Conservation (phyloP, 768 basidiomycete species). For the Melanogaster broomeanus region DNA sequence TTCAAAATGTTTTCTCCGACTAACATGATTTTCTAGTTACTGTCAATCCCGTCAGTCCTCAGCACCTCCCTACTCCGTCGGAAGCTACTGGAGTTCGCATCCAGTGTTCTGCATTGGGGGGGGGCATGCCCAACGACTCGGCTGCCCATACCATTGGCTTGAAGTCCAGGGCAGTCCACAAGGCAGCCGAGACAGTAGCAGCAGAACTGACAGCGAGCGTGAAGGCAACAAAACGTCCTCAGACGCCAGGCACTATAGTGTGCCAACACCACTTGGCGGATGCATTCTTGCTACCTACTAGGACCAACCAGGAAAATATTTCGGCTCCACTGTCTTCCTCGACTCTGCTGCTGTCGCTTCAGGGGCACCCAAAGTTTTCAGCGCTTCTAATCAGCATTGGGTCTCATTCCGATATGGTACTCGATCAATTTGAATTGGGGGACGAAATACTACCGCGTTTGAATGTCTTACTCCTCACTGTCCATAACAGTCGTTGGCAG, state of each 20-base stretch:
- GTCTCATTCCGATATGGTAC: slow-evolving; percentile 1
- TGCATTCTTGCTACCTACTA: no score
- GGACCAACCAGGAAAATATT: background rate
- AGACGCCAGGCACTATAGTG: no score
- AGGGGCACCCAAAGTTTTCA: background rate
- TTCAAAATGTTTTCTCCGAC: no score
- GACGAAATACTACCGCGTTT: slow-evolving; percentile 2
- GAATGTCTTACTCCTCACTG: background rate
- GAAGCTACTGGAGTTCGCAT: no score
- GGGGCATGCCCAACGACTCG: no score
- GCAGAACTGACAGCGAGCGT: no score
- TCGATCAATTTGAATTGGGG: slow-evolving; percentile 5
- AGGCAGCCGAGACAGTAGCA: no score
- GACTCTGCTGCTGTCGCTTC: background rate
- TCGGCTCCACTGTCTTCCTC: background rate
- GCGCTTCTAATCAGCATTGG: slow-evolving; percentile 11
- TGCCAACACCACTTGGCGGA: no score
- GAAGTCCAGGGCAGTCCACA: no score
- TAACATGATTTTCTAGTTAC: background rate
- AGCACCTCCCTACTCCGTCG: background rate
- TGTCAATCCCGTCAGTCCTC: background rate
- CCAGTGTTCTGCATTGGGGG: no score
- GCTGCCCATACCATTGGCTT: no score
- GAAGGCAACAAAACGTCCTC: no score
- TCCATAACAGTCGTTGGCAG: slow-evolving; percentile 7